Evolutionary conservation across 169 alveolate species (phyloP).

Genomic region (Plasmodium relictum): DNA sequence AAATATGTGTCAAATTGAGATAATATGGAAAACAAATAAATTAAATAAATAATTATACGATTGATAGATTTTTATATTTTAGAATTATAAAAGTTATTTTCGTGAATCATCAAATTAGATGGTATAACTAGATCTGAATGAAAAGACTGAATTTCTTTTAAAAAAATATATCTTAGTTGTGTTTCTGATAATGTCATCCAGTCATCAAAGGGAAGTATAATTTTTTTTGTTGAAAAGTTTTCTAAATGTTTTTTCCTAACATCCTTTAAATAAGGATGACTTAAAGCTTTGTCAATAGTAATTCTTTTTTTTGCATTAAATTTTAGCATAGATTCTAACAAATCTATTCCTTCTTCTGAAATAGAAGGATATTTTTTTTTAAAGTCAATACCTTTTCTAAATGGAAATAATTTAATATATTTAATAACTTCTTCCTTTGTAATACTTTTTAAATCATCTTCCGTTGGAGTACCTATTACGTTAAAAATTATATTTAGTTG

Average conservation of each 20-base stretch:
- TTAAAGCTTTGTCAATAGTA: slow-evolving; percentile 93
- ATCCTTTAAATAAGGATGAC: slow-evolving; percentile 93
- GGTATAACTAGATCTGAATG: slow-evolving; percentile 91
- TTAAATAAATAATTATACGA: too few relatives aligned
- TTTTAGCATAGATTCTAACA: slow-evolving; percentile 93
- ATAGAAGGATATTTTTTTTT: slow-evolving; percentile 88
- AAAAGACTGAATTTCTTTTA: slow-evolving; percentile 87
- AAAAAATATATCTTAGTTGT: slow-evolving; percentile 90
- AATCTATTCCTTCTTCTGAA: slow-evolving; percentile 92
- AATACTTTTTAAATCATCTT: slow-evolving; percentile 93
- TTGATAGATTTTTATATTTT: too few relatives aligned
- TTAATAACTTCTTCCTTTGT: slow-evolving; percentile 91
- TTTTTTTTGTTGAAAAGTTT: slow-evolving; percentile 71
- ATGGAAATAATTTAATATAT: slow-evolving; percentile 88
- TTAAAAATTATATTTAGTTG: slow-evolving; percentile 97
- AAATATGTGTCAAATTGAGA: too few relatives aligned
- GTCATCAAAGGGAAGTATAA: slow-evolving; percentile 92
- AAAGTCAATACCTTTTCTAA: slow-evolving; percentile 86
- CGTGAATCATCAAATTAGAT: slow-evolving; percentile 67
- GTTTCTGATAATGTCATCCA: slow-evolving; percentile 93
- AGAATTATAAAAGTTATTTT: slow-evolving; percentile 42
- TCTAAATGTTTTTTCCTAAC: slow-evolving; percentile 84
- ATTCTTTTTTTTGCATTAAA: slow-evolving; percentile 94
- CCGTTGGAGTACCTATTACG: slow-evolving; percentile 97
- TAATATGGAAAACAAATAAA: too few relatives aligned